These are phyloP conservation scores for Salvia rosmarinus DNA, from an alignment of 257 asterid species.

Conservation along the genomic window DNA sequence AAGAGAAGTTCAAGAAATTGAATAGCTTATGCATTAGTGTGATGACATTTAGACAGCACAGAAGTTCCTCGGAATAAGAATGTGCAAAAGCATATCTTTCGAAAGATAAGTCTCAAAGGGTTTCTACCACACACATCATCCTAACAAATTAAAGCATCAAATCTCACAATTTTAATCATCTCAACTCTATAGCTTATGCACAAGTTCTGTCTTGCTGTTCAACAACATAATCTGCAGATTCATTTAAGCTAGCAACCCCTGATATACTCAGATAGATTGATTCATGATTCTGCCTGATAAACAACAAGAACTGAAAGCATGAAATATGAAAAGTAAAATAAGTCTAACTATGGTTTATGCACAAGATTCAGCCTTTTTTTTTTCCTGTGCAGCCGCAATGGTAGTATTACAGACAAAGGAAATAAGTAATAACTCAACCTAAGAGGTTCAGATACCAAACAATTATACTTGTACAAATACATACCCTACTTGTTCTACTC, in stretches of 20 bases:
- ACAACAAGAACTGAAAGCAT: background rate
- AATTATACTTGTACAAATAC: conserved; percentile 41
- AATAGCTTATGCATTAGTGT: too few species aligned
- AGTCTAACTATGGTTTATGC: background rate
- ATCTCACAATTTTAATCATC: background rate
- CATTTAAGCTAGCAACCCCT: too few species aligned
- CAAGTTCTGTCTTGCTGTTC: too few species aligned
- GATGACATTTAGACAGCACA: too few species aligned
- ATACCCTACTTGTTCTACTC: conserved; percentile 39
- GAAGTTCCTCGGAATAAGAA: too few species aligned
- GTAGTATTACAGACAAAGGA: conserved; percentile 12
- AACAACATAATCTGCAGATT: too few species aligned
- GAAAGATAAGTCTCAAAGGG: too few species aligned
- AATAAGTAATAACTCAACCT: conserved; percentile 10
- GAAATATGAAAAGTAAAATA: background rate
- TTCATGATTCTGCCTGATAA: too few species aligned
- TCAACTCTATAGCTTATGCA: background rate
- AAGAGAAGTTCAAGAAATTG: too few species aligned
- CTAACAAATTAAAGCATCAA: background rate
- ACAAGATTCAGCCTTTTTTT: conserved; percentile 12
- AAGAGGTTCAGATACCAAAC: conserved; percentile 3
- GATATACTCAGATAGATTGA: too few species aligned
- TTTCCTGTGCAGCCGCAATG: background rate
- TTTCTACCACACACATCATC: too few species aligned
- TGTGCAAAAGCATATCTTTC: too few species aligned